Evolutionary conservation across 768 basidiomycete genomes (phyloP).

Genomic region (Kwoniella europaea): DNA sequence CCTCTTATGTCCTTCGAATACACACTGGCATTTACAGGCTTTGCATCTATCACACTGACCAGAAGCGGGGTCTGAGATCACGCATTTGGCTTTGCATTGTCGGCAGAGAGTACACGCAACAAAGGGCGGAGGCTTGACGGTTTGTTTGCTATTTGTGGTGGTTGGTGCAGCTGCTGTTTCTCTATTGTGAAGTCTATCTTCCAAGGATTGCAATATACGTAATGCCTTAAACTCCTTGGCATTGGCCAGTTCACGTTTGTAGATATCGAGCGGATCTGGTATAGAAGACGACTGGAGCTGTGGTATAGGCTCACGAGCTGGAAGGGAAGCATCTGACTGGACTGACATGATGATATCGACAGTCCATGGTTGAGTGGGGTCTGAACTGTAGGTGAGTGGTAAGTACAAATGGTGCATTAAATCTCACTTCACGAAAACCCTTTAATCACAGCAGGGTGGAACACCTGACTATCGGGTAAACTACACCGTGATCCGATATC

Average conservation of each 20-base stretch:
- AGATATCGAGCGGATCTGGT: background rate
- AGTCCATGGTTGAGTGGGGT: too few relatives aligned
- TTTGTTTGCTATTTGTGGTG: background rate
- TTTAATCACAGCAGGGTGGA: too few relatives aligned
- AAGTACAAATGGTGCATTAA: too few relatives aligned
- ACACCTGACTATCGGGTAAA: too few relatives aligned
- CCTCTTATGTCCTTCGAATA: slow-evolving; percentile 21
- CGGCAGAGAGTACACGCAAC: slow-evolving; percentile 29
- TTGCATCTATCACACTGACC: slow-evolving; percentile 26
- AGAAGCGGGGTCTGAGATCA: slow-evolving; percentile 10
- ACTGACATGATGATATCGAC: too few relatives aligned
- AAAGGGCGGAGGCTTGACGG: slow-evolving; percentile 10
- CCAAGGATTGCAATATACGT: background rate
- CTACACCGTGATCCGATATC: too few relatives aligned
- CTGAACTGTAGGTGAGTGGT: too few relatives aligned
- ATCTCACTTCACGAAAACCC: too few relatives aligned
- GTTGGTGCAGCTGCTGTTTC: too few relatives aligned
- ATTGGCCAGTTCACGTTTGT: background rate
- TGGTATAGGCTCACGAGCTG: too few relatives aligned
- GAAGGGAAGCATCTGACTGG: too few relatives aligned
- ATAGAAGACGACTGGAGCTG: too few relatives aligned
- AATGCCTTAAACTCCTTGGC: slow-evolving; percentile 7
- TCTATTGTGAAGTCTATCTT: background rate
- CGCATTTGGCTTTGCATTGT: slow-evolving; percentile 29
- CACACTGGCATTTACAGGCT: slow-evolving; percentile 18